Evolutionary conservation across 2,329 filamentous ascomycete genomes (phyloP), one percentile per base, ranked within the genome.

Genomic region (Davidsoniella virescens): DNA sequence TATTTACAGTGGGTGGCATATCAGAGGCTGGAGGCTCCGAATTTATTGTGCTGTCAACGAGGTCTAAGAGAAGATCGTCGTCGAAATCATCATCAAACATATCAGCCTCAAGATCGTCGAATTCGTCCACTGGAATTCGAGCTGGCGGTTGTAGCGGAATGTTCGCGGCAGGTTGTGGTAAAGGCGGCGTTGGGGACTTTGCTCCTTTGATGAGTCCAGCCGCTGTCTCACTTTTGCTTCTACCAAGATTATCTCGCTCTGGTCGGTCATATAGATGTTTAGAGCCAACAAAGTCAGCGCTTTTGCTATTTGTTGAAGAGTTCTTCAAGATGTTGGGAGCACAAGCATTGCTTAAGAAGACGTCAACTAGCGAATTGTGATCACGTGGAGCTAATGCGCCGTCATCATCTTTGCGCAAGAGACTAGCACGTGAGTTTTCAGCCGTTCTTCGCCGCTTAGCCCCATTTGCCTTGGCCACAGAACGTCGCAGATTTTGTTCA

Each of bases 1-100:
- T 23, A 18, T 25, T 37, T 23, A n/a, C 26, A 8, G 33, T 20
- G 10, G 29, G 36, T 23, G 38, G 29, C 25, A 17, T 53, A 16
- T 47, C 51, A 18, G 48, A 45, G 33, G 20, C 52, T 39, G 44
- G 50, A 44, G 55, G 49, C 36, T 39, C 51, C 50, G 56, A 43
- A 37, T 36, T 25, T 39, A 9, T 16, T n/a, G 29, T 25, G 5
- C 50, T 38, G 18, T 53, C 42, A 25, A 48, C 48, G 20, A 53
- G 25, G 10, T 41, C 44, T 7, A 53, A 20, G 33, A 53, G 18
- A 8, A 50, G 23, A 16, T 49, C 39, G 41, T 53, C 52, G n/a
- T 53, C 52, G 16, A 53, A 17, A 17, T 53, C 52, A 25, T 53
- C 47, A 43, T 53, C 52, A 48, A 53, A 53, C 52, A 53, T 55